Conservation (phyloP, 176 grass and related monocot genomes). For the Bolboschoenus planiculmis region DNA sequence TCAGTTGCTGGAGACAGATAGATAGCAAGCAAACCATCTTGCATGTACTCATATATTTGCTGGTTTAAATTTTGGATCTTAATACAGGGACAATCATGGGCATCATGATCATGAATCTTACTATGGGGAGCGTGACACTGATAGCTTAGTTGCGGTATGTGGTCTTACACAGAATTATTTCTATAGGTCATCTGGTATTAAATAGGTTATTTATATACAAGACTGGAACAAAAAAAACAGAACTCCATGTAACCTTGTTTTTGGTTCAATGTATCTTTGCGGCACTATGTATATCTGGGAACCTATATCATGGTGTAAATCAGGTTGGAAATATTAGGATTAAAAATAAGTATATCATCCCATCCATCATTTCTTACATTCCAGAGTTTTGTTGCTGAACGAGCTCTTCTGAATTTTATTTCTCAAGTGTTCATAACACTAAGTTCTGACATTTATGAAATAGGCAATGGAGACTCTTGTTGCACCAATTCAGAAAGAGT, state of each 20-base stretch:
- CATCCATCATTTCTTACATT: neutral
- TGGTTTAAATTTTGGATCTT: conserved; percentile 16
- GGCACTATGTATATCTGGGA: neutral
- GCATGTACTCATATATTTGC: neutral
- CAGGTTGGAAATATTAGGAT: neutral
- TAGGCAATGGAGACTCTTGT: conserved; percentile 96
- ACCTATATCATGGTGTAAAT: neutral
- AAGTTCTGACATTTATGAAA: conserved; percentile 26
- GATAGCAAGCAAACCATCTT: neutral
- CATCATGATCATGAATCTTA: conserved; percentile 99
- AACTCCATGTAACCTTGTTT: neutral
- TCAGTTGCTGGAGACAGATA: neutral
- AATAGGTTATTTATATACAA: neutral
- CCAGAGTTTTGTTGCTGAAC: neutral
- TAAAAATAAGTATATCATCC: neutral
- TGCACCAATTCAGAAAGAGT: conserved; percentile 71
- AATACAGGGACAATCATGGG: conserved; percentile 76
- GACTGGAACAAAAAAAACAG: neutral
- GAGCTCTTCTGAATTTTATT: conserved; percentile 2
- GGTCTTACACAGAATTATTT: conserved; percentile 1
- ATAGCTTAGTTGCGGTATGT: conserved; percentile 96
- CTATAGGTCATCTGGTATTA: neutral
- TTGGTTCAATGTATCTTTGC: neutral
- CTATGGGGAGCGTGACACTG: conserved; percentile 95
- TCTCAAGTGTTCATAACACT: conserved; percentile 8